Evolutionary conservation across 1,284 basidiomycete genomes (phyloP).

Genomic region (Fistulinella cinereoalba): DNA sequence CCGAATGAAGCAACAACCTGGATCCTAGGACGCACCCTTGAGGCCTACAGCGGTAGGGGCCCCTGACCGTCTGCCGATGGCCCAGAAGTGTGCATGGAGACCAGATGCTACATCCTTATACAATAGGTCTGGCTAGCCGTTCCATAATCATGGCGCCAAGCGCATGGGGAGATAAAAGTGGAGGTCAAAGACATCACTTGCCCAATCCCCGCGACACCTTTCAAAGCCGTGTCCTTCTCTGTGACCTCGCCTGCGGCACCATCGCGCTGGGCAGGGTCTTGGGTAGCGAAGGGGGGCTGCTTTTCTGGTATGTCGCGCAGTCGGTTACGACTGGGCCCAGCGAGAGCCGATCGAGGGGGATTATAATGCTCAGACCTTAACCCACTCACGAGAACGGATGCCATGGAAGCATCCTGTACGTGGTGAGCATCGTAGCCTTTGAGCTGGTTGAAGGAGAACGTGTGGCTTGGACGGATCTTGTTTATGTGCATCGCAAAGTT

Average conservation of each 20-base stretch:
- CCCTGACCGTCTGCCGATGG: too few relatives aligned
- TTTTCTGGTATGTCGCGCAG: slow-evolving; percentile 35
- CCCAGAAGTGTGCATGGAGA: too few relatives aligned
- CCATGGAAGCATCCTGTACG: slow-evolving; percentile 14
- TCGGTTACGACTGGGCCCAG: slow-evolving; percentile 31
- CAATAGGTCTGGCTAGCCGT: too few relatives aligned
- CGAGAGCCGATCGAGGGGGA: slow-evolving; percentile 34
- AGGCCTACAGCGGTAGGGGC: too few relatives aligned
- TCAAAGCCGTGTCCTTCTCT: slow-evolving; percentile 16
- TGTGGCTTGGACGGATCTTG: background rate
- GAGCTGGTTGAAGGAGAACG: slow-evolving; percentile 26
- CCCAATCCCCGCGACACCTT: slow-evolving; percentile 33
- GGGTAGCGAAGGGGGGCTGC: slow-evolving; percentile 11
- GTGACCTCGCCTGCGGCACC: slow-evolving; percentile 25
- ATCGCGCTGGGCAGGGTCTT: slow-evolving; percentile 34
- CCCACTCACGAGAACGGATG: slow-evolving; percentile 30
- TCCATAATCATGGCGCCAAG: slow-evolving; percentile 18
- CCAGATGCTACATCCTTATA: too few relatives aligned
- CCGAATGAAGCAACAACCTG: too few relatives aligned
- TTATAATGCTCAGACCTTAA: slow-evolving; percentile 36
- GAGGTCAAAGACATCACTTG: slow-evolving; percentile 1
- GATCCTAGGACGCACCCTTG: too few relatives aligned
- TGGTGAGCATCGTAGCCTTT: slow-evolving; percentile 31
- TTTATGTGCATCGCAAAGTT: background rate
- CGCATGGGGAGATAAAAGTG: slow-evolving; percentile 18